Conservation (phyloP, 257 asterid species). For the Catharanthus roseus region DNA sequence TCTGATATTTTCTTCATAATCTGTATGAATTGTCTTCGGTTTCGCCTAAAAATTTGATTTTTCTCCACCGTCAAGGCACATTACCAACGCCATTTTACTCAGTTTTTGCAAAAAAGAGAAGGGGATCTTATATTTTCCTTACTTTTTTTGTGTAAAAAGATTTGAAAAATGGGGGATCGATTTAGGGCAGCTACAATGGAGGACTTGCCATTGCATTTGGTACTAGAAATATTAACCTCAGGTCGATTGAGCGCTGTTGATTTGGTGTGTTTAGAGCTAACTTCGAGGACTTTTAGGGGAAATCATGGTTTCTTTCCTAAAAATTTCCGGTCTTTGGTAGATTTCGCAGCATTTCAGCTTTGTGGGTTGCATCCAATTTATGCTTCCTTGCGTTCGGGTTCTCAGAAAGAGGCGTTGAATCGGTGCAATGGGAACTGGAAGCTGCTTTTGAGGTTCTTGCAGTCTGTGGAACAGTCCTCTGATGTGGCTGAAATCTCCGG, state of each 20-base stretch:
- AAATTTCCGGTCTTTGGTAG: constrained; percentile 57
- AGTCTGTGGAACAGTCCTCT: constrained; percentile 67
- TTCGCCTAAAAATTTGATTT: constrained; percentile 46
- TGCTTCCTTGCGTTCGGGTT: constrained; percentile 34
- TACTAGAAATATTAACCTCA: constrained; percentile 62
- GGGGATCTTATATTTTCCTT: constrained; percentile 4
- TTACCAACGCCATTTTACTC: constrained; percentile 2
- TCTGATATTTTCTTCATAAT: constrained; percentile 33
- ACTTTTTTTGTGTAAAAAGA: constrained; percentile 3
- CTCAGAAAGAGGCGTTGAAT: constrained; percentile 40
- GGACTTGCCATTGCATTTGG: constrained; percentile 66
- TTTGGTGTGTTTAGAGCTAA: constrained; percentile 59
- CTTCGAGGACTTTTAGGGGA: constrained; percentile 48
- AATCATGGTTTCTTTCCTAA: constrained; percentile 44
- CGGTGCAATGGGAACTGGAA: constrained; percentile 70
- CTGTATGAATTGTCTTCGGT: constrained; percentile 36
- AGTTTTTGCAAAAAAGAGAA: not conserved
- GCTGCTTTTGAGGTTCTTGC: constrained; percentile 67
- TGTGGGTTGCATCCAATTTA: constrained; percentile 51
- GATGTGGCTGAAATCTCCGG: constrained; percentile 61
- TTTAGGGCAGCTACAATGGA: constrained; percentile 41
- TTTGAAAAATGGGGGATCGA: constrained; percentile 49
- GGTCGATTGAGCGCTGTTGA: constrained; percentile 58
- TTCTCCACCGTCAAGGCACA: not conserved
- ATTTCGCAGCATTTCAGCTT: constrained; percentile 70